Evolutionary conservation across 2,329 filamentous ascomycete species (phyloP), one percentile per base, ranked within the genome.

Genomic region (Mycosphaerella sp.): DNA sequence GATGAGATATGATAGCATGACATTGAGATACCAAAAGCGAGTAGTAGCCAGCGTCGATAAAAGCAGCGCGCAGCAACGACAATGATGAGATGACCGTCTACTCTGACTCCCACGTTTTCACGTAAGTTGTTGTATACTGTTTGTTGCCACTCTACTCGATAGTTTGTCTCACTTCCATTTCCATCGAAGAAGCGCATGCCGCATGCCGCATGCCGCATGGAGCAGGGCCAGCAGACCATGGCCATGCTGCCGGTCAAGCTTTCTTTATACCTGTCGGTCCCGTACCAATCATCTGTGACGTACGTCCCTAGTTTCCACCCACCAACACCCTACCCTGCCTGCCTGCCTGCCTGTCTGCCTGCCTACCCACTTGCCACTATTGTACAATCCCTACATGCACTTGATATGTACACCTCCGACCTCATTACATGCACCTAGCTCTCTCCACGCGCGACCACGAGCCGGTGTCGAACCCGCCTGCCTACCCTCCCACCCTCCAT

Each of bases 11-110:
- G 50, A 52, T 29, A 44, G 45, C 45, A 54, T 54, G 45, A 43
- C 36, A 44, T 44, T 52, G 44, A 47, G 51, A 54, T 54, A 54
- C 51, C 51, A 54, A 44, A 51, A 48, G 47, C 23, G 31, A 47
- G 36, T 45, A 39, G 48, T 31, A 53, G 36, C 46, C 39, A 34
- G 39, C 34, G 17, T 45, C 49, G 49, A 48, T 11, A 17, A 46
- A 45, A 58, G 48, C 50, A 50, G 46, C 53, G 1, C 21, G 21
- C 21, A 2, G 21, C 21, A 21, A 21, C 2, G 46, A 51, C 46
- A 56, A 50, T 50, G 38, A 43, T 48, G 36, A 44, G 34, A 48
- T 48, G 31, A 23, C 34, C 48, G 48, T 36, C 9, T 36, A 9
- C 9, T n/a, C 34, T 9, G 5, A 4, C 12, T 36, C 34, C 34